Evolutionary conservation across 371 early-diverging fungal genomes (phyloP).

Genomic region (Mucor saturninus): DNA sequence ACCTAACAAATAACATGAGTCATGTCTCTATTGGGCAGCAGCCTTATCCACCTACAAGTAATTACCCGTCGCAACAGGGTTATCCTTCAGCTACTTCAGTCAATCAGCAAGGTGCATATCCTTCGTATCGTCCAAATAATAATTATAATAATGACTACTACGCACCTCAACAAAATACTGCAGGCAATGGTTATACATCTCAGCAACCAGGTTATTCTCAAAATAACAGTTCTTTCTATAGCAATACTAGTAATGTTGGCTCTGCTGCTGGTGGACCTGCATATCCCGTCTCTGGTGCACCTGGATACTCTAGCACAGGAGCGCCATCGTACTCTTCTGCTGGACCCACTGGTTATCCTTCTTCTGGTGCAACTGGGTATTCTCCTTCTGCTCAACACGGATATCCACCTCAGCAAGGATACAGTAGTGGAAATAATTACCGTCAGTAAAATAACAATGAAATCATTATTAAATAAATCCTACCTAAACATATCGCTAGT

Average conservation of each 20-base stretch:
- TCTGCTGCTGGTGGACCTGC: conserved; percentile 6
- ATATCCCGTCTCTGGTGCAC: too few species aligned
- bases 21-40: conserved; percentile 20
- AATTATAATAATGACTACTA: conserved; percentile 16
- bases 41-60: conserved; percentile 6
- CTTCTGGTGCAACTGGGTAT: conserved; percentile 12
- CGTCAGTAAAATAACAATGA: background rate
- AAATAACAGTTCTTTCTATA: conserved; percentile 15
- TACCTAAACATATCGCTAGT: too few species aligned
- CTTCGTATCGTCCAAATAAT: background rate
- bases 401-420: conserved; percentile 24
- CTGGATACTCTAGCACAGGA: conserved; percentile 19
- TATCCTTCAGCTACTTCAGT: conserved; percentile 3
- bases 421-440: conserved; percentile 11
- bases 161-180: conserved; percentile 8
- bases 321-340: background rate
- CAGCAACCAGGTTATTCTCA: conserved; percentile 12
- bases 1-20: conserved; percentile 21
- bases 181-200: background rate
- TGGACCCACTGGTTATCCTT: background rate
- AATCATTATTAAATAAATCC: too few species aligned
- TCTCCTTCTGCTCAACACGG: conserved; percentile 25
- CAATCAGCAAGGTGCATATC: conserved; percentile 1
- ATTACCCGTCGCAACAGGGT: conserved; percentile 10
- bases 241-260: background rate